phyloP scores from a whole-genome alignment of 371 early-diverging fungal genomes.

The Mortierella sp. region DNA sequence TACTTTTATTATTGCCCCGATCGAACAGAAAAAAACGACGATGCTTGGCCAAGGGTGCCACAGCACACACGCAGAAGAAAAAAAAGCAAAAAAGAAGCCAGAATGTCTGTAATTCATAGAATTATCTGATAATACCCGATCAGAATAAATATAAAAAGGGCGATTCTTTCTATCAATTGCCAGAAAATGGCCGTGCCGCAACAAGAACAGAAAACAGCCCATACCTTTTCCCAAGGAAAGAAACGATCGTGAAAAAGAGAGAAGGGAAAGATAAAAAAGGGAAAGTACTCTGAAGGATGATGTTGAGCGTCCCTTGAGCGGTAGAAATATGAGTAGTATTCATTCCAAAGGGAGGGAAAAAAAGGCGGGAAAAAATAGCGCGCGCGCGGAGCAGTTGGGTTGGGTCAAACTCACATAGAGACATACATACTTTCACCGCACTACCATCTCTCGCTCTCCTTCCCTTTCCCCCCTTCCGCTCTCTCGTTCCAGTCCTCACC shows the following conservation, averaged over 20 bases:
- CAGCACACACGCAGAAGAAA: too few relatives aligned
- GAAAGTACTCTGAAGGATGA: not conserved
- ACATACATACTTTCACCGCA: not conserved
- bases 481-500: not conserved
- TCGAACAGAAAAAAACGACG: too few relatives aligned
- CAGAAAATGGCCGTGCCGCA: too few relatives aligned
- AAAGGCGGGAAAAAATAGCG: not conserved
- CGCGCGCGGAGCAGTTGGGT: not conserved
- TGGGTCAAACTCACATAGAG: not conserved
- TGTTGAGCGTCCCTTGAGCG: not conserved
- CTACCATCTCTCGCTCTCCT: not conserved
- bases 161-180: too few relatives aligned
- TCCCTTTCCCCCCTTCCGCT: not conserved
- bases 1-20: too few relatives aligned
- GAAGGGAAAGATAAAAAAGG: too few relatives aligned
- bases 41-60: too few relatives aligned
- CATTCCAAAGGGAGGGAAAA: not conserved
- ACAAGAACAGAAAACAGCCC: not conserved
- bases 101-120: too few relatives aligned
- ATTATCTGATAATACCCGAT: too few relatives aligned
- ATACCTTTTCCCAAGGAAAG: too few relatives aligned
- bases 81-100: too few relatives aligned
- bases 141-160: too few relatives aligned
- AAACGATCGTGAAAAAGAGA: not conserved
- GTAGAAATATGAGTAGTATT: not conserved